phyloP scores from a whole-genome alignment of 1,139 yeast species.

The Taphrina pruni region DNA sequence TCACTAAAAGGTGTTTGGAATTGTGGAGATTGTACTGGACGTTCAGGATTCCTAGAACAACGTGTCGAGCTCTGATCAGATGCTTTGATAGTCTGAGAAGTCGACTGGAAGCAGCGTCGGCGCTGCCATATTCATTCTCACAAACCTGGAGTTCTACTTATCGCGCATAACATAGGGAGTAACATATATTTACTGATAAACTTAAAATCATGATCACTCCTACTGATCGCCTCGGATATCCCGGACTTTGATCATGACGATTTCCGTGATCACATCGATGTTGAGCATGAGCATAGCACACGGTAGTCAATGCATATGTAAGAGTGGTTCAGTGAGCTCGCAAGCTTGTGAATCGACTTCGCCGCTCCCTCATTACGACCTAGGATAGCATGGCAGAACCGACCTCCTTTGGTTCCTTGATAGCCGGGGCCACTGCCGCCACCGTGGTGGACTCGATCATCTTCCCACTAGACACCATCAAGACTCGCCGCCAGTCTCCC shows the following conservation, averaged over 20 bases:
- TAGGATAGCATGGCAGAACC: conserved; percentile 29
- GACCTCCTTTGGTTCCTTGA: conserved; percentile 25
- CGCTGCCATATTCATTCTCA: no score
- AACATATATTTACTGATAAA: no score
- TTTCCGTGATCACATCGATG: not conserved
- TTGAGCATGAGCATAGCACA: not conserved
- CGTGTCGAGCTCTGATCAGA: not conserved
- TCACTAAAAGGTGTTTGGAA: conserved; percentile 25
- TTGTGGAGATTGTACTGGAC: conserved; percentile 6
- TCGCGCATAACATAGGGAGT: no score
- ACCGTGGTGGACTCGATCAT: conserved; percentile 92
- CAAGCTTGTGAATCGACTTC: not conserved
- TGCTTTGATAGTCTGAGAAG: no score
- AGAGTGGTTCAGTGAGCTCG: no score
- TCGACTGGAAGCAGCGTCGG: no score
- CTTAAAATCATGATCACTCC: no score
- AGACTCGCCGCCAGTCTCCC: conserved; percentile 90
- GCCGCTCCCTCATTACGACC: not conserved
- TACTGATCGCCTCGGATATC: not conserved
- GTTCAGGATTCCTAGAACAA: no score
- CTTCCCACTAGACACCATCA: conserved; percentile 94
- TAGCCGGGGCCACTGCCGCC: conserved; percentile 87
- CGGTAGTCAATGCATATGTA: no score
- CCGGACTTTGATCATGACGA: not conserved
- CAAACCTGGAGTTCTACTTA: no score